A percentile compares a stretch with the other conserved stretches of the same genome.
Evolutionary conservation across 148 eudicot species (phyloP).

Genomic region (Vaccinium myrtillus): DNA sequence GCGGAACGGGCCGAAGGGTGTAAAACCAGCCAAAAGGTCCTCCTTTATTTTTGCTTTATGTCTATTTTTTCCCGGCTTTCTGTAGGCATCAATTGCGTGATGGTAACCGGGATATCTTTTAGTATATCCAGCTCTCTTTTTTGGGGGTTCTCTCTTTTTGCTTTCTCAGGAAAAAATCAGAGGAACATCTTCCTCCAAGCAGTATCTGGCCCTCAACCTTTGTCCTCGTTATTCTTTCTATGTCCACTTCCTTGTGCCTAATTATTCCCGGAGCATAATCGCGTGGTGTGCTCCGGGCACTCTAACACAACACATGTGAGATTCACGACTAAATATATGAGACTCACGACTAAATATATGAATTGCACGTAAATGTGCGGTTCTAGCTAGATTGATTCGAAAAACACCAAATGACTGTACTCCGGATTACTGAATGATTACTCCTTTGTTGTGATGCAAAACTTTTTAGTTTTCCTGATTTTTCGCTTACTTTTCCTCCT

Average conservation of each 20-base stretch:
- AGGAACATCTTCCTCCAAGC: conserved; percentile 4
- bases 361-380: too few species aligned
- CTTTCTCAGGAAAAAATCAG: not conserved
- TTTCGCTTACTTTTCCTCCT: not conserved
- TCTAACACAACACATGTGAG: too few species aligned
- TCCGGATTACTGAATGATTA: too few species aligned
- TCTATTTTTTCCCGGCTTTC: not conserved
- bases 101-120: conserved; percentile 3
- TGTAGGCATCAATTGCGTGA: not conserved
- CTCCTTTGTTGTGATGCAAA: not conserved
- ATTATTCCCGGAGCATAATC: too few species aligned
- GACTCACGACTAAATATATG: too few species aligned
- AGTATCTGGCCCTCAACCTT: not conserved
- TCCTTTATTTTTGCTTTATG: not conserved
- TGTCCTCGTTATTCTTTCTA: not conserved
- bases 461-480: not conserved
- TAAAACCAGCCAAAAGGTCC: not conserved
- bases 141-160: not conserved
- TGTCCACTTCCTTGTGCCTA: not conserved
- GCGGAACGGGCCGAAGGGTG: too few species aligned
- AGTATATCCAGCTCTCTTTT: not conserved
- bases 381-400: too few species aligned
- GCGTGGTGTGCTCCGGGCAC: too few species aligned
- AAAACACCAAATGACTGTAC: too few species aligned
- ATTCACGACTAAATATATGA: too few species aligned